These are phyloP conservation scores for Podila clonocystis DNA, from an alignment of 192 early-diverging fungal genomes.

Conservation along the genomic window DNA sequence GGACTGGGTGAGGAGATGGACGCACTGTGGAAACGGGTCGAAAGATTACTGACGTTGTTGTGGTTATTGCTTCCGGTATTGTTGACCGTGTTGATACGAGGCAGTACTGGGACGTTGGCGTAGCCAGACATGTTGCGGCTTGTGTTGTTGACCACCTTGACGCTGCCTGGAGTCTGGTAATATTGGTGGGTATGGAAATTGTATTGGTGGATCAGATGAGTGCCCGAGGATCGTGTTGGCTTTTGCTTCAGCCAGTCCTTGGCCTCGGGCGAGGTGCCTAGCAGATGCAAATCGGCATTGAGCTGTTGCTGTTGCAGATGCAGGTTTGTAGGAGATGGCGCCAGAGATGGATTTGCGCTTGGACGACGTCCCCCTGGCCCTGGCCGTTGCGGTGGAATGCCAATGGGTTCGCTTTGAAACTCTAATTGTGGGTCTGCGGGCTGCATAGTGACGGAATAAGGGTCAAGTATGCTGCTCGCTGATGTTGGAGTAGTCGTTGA, in stretches of 20 bases:
- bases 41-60: not conserved
- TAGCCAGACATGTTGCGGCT: slow-evolving; percentile 8
- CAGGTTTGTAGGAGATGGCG: slow-evolving; percentile 2
- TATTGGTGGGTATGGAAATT: slow-evolving; percentile 32
- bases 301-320: slow-evolving; percentile 14
- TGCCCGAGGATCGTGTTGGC: slow-evolving; percentile 24
- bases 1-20: not conserved
- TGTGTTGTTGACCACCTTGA: slow-evolving; percentile 4
- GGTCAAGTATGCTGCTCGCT: slow-evolving; percentile 5
- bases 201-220: slow-evolving; percentile 41
- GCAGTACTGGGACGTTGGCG: not conserved
- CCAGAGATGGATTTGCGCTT: not conserved
- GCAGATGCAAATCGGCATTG: slow-evolving; percentile 8
- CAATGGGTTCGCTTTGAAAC: slow-evolving; percentile 3
- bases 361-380: no score
- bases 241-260: slow-evolving; percentile 51
- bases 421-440: not conserved
- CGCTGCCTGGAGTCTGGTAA: slow-evolving; percentile 20
- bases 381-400: slow-evolving; percentile 10
- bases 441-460: not conserved
- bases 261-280: slow-evolving; percentile 41
- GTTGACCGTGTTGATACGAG: not conserved
- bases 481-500: slow-evolving; percentile 8
- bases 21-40: not conserved
- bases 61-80: no score